phyloP scores from a whole-genome alignment of 148 eudicot genomes.

The Spergularia bocconei region DNA sequence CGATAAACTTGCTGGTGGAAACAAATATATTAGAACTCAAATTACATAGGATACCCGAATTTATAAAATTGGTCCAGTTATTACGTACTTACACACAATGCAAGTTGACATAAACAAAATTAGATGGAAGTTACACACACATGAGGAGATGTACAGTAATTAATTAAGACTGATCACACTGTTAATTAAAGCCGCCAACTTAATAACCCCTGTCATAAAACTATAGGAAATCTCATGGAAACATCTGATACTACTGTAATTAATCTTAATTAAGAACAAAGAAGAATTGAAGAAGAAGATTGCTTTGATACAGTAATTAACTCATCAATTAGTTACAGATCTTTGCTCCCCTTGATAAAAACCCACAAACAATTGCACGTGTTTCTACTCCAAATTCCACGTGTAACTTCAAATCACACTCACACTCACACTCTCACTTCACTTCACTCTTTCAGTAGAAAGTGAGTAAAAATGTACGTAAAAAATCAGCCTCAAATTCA shows the following conservation, averaged over 20 bases:
- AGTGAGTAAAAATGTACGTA: no score
- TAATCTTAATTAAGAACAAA: no score
- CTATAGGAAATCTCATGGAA: conserved; percentile 24
- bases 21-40: no score
- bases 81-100: neutral
- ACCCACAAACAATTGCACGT: conserved; percentile 20
- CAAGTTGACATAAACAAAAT: neutral
- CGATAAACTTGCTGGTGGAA: no score
- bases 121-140: neutral
- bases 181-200: conserved; percentile 2
- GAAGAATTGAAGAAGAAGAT: neutral
- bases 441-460: neutral
- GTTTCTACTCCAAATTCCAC: conserved; percentile 17
- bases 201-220: neutral
- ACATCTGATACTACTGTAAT: conserved; percentile 5
- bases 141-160: no score
- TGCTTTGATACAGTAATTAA: conserved; percentile 5
- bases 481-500: neutral
- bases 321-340: conserved; percentile 24
- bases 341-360: conserved; percentile 15
- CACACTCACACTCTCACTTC: neutral
- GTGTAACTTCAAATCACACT: conserved; percentile 24
- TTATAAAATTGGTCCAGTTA: neutral
- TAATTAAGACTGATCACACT: no score
- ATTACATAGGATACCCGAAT: no score